These are phyloP conservation scores for Sanghuangporus weigelae DNA, from an alignment of 1,284 basidiomycete species.

Conservation along the genomic window DNA sequence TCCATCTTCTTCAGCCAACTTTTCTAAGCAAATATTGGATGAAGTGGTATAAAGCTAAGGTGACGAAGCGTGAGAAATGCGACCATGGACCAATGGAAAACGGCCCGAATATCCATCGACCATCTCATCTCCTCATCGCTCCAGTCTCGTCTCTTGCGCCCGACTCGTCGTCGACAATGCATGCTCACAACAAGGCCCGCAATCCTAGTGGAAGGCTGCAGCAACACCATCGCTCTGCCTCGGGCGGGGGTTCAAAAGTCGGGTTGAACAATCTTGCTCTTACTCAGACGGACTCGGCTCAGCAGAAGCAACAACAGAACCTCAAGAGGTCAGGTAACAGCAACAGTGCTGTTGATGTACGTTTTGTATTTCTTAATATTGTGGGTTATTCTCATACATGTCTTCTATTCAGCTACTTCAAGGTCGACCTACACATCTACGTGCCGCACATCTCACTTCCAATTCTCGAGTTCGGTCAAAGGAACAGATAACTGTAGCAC, in stretches of 20 bases:
- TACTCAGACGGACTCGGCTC: conserved; percentile 52
- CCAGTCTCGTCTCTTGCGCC: not conserved
- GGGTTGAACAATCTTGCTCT: conserved; percentile 52
- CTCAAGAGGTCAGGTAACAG: conserved; percentile 41
- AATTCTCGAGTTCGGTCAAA: conserved; percentile 44
- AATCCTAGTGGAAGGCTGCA: conserved; percentile 33
- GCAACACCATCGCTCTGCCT: conserved; percentile 57
- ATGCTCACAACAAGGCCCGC: conserved; percentile 37
- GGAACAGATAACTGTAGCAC: conserved; percentile 34
- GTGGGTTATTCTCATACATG: conserved; percentile 1
- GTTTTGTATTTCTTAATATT: conserved; percentile 20
- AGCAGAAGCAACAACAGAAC: conserved; percentile 14
- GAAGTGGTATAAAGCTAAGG: not conserved
- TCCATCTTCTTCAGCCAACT: conserved; percentile 57
- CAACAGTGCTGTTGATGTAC: conserved; percentile 39
- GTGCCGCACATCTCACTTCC: conserved; percentile 37
- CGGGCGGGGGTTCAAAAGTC: conserved; percentile 44
- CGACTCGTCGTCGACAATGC: conserved; percentile 1
- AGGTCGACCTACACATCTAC: conserved; percentile 31
- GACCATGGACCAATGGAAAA: not conserved
- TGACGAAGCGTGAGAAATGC: not conserved
- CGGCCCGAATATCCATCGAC: not conserved
- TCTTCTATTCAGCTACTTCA: conserved; percentile 13
- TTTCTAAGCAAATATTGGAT: not conserved
- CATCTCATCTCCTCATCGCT: not conserved